Conservation (phyloP, 1,284 basidiomycete species). For the Malassezia japonica region DNA sequence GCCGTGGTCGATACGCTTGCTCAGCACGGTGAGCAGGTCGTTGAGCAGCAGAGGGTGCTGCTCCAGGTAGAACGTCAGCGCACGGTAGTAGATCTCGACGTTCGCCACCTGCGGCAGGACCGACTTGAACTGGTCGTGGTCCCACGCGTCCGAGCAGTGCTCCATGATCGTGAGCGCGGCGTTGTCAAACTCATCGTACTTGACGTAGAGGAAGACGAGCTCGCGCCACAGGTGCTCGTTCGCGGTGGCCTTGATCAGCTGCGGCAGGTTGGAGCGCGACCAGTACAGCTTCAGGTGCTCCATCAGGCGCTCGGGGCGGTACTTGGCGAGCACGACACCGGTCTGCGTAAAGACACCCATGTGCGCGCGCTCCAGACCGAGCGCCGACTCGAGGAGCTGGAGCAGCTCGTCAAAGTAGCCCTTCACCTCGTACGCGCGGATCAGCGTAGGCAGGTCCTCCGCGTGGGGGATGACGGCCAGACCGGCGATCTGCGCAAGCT, state of each 20-base stretch:
- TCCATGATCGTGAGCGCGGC: constrained; percentile 97
- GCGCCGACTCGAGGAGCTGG: constrained; percentile 77
- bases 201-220: constrained; percentile 93
- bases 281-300: constrained; percentile 97
- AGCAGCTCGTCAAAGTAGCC: constrained; percentile 94
- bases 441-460: constrained; percentile 76
- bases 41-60: constrained; percentile 87
- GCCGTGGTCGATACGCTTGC: constrained; percentile 82
- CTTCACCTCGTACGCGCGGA: constrained; percentile 77
- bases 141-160: constrained; percentile 90
- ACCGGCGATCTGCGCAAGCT: constrained; percentile 75
- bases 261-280: constrained; percentile 88
- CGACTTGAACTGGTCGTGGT: constrained; percentile 81
- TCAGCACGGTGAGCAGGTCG: constrained; percentile 82
- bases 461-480: constrained; percentile 51
- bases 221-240: constrained; percentile 98
- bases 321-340: constrained; percentile 90
- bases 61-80: constrained; percentile 58
- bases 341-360: constrained; percentile 80
- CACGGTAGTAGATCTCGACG: constrained; percentile 93
- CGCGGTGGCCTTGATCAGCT: constrained; percentile 88
- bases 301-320: constrained; percentile 94
- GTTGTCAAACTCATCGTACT: constrained; percentile 93
- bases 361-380: constrained; percentile 85
- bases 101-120: constrained; percentile 63